phyloP scores from a whole-genome alignment of 208 protist genomes.

The Leishmania martiniquensis region DNA sequence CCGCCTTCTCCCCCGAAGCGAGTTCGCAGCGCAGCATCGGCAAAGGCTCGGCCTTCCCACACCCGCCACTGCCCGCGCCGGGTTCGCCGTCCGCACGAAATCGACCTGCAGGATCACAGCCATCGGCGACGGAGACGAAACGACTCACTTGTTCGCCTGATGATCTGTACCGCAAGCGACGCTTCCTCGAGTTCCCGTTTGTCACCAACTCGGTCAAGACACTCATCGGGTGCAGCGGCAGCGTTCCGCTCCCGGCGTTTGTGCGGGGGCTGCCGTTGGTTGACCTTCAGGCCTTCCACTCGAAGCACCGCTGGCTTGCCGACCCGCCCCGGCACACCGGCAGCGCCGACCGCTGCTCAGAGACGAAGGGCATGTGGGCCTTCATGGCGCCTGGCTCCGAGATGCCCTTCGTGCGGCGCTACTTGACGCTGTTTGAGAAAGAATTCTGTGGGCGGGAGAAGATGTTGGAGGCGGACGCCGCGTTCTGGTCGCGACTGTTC shows the following conservation, averaged over 20 bases:
- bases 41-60: neutral
- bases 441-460: conserved; percentile 2
- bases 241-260: neutral
- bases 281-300: conserved; percentile 31
- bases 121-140: neutral
- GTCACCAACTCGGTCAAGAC: conserved; percentile 26
- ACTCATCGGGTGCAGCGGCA: conserved; percentile 13
- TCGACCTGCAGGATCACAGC: neutral
- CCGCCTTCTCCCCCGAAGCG: neutral
- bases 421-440: conserved; percentile 25
- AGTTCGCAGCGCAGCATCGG: neutral
- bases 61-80: neutral
- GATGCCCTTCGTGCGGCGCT: conserved; percentile 25
- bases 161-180: conserved; percentile 11
- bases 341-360: neutral
- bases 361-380: neutral
- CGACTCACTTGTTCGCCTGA: neutral
- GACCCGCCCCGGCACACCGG: conserved; percentile 7
- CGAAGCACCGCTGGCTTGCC: conserved; percentile 29
- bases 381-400: conserved; percentile 23
- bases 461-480: neutral
- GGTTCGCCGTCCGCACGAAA: neutral
- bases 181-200: conserved; percentile 27
- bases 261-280: conserved; percentile 16
- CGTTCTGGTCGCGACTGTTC: neutral